Base-by-base conservation (phyloP, 1,139 yeast species). In the Yamadazyma aaseri region DNA sequence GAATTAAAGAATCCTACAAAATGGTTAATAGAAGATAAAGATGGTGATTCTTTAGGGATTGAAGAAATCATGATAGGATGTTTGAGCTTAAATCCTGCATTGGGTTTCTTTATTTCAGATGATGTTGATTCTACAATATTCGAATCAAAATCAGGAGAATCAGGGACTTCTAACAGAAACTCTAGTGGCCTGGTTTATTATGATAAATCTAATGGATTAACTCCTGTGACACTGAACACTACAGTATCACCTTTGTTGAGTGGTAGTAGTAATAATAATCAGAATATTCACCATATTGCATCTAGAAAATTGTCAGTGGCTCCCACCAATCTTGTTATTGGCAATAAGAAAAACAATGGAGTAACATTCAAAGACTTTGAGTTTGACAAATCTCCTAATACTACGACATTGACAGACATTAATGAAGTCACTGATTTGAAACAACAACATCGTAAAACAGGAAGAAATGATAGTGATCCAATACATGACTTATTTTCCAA, bases 1-100 rank as follows among this genome's bases (percentile, higher is more conserved):
- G 85, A 79, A 42, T 46, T 70, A 3, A 44, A 55, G 6, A 64
- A 66, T 36, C 71, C 72, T 0, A 42, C 59, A 2, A 36, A 39
- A 10, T 67, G 73, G 73, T 47, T 65, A 10, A 39, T 49, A 12
- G 52, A 49, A 17, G 52, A 46, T 6, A 37, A 42, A n/a, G 34
- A 42, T 6, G 47, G 41, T 3, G 48, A 42, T 4, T 49, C 55
- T 11, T 38, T 60, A 10, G 50, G 56, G 1, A 50, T 58, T 3
- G 69, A 63, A 35, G 67, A 64, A 11, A 58, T 68, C 11, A 49
- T 64, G 10, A 30, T 62, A 7, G 60, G 56, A 2, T 67, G 73
- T 35, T 49, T 62, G 13, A 44, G 55, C 10, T 50, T 68, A 22
- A 45, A 45, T 27, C 50, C 50, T 1, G 17, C 29, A 3, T 31